phyloP scores from a whole-genome alignment of 495 filamentous ascomycete species.

The Xylaria sp. region DNA sequence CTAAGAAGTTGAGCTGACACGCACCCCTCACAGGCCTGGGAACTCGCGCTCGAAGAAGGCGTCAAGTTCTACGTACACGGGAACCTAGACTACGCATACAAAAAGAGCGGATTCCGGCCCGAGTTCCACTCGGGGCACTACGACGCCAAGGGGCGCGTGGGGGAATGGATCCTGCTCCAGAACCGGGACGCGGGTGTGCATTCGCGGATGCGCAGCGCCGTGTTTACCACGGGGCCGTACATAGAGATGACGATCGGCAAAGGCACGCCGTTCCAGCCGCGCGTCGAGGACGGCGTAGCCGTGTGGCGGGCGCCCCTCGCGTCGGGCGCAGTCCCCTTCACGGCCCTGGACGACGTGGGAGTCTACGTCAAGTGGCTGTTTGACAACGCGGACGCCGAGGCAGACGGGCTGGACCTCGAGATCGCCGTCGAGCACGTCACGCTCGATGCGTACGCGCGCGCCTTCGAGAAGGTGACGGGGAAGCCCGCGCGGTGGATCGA shows the following conservation, averaged over 20 bases:
- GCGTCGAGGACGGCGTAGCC: conserved; percentile 48
- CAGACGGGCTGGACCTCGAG: conserved; percentile 59
- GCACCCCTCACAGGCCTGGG: conserved; percentile 45
- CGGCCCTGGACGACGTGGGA: conserved; percentile 60
- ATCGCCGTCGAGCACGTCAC: conserved; percentile 57
- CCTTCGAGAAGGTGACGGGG: conserved; percentile 62
- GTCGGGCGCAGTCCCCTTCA: conserved; percentile 52
- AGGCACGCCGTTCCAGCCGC: conserved; percentile 46
- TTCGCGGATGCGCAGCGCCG: conserved; percentile 51
- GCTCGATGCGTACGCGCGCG: conserved; percentile 53
- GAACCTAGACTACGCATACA: conserved; percentile 54
- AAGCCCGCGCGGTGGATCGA: conserved; percentile 53
- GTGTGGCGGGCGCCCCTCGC: conserved; percentile 55
- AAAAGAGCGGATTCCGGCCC: conserved; percentile 54
- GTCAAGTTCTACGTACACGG: conserved; percentile 62
- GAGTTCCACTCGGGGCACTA: conserved; percentile 58
- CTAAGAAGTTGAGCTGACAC: not conserved
- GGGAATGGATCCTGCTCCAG: conserved; percentile 56
- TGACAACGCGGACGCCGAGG: conserved; percentile 52
- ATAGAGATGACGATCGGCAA: conserved; percentile 56
- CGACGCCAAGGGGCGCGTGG: conserved; percentile 63
- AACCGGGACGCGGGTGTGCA: conserved; percentile 40
- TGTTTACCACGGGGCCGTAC: conserved; percentile 62
- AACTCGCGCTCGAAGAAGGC: conserved; percentile 58
- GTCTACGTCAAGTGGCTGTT: conserved; percentile 64